Evolutionary conservation across 768 basidiomycete genomes (phyloP).

Genomic region (Gloeopeniophorella convolvens): DNA sequence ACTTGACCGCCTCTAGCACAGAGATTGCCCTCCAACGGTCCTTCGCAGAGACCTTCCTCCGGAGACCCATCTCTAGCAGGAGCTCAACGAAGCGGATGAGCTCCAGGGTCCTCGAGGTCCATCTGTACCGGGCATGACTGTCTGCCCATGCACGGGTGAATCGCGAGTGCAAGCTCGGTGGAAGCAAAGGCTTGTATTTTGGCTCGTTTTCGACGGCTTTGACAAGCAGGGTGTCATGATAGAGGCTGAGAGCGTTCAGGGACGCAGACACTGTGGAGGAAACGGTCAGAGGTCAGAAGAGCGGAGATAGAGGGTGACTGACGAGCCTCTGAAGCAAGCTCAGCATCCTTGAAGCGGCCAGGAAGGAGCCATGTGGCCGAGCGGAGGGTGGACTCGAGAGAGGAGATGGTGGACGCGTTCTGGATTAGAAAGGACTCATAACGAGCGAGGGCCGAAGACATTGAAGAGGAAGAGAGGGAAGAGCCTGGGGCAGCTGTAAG

Average conservation of each 20-base stretch:
- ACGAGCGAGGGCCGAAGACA: constrained; percentile 58
- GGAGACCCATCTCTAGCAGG: constrained; percentile 82
- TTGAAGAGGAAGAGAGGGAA: constrained; percentile 26
- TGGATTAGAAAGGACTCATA: constrained; percentile 82
- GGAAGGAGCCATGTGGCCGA: constrained; percentile 95
- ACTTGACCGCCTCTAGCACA: constrained; percentile 82
- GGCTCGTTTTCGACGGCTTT: constrained; percentile 57
- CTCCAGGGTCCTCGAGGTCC: constrained; percentile 69
- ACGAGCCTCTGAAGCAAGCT: constrained; percentile 92
- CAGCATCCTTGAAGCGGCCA: constrained; percentile 95
- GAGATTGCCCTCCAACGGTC: constrained; percentile 73
- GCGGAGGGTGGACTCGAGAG: constrained; percentile 82
- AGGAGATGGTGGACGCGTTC: constrained; percentile 79
- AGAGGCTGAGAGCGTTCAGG: constrained; percentile 83
- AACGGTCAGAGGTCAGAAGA: constrained; percentile 6
- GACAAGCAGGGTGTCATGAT: constrained; percentile 89
- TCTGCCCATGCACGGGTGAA: constrained; percentile 87
- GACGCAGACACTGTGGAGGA: constrained; percentile 66
- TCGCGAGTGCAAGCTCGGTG: constrained; percentile 72
- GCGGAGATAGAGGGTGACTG: constrained; percentile 35
- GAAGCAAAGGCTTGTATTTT: constrained; percentile 69
- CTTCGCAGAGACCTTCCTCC: constrained; percentile 58
- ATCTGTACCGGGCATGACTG: constrained; percentile 63
- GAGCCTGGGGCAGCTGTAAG: neutral
- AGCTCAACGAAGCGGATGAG: constrained; percentile 78